A percentile compares a stretch with the other conserved stretches of the same genome.
phyloP scores from a whole-genome alignment of 306 rosid genomes.

The Pyrus bretschneideri region DNA sequence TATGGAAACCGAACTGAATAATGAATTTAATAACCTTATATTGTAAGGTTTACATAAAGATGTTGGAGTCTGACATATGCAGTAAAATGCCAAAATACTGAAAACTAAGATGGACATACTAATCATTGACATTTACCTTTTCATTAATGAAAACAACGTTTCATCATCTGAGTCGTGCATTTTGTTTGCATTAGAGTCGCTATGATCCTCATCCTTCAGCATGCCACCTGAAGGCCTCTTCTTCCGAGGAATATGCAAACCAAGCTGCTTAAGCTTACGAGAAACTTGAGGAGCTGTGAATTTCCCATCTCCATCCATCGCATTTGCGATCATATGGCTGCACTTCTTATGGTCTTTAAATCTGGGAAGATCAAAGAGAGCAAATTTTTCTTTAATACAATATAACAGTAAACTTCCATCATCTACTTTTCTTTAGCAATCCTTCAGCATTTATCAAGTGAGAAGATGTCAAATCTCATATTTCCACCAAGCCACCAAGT shows the following conservation, averaged over 20 bases:
- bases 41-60: neutral
- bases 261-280: constrained; percentile 84
- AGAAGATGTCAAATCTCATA: constrained; percentile 18
- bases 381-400: neutral
- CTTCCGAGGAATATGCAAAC: constrained; percentile 44
- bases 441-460: neutral
- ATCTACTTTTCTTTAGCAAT: neutral
- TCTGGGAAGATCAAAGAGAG: constrained; percentile 22
- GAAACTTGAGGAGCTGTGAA: constrained; percentile 68
- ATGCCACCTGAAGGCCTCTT: constrained; percentile 36
- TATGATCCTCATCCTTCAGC: constrained; percentile 32
- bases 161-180: constrained; percentile 60
- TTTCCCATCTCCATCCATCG: constrained; percentile 55
- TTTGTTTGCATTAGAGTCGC: constrained; percentile 24
- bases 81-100: neutral
- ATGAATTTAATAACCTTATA: neutral
- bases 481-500: constrained; percentile 10
- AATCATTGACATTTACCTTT: constrained; percentile 34
- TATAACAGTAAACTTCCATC: neutral
- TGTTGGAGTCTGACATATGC: neutral
- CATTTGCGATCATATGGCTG: constrained; percentile 80
- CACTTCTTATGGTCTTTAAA: constrained; percentile 81
- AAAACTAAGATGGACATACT: neutral
- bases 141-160: constrained; percentile 49
- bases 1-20: neutral